phyloP scores from a whole-genome alignment of 306 rosid genomes.

The Acacia melanoxylon region DNA sequence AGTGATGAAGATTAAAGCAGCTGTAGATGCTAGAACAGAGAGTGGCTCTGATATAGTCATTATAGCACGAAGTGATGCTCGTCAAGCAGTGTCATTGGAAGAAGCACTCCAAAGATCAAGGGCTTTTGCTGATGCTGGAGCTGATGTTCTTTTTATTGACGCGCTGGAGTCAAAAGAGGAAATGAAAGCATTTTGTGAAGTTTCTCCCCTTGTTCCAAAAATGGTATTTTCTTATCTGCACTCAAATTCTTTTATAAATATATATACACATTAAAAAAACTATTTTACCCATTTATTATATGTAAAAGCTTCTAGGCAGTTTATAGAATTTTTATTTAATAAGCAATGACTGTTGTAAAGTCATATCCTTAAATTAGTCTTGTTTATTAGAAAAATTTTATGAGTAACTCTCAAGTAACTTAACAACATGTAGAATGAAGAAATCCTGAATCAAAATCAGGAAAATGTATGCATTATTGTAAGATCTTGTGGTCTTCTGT shows the following conservation, averaged over 20 bases:
- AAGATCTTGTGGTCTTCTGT: slow-evolving; percentile 27
- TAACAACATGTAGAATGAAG: neutral
- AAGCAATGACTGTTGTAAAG: neutral
- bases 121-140: slow-evolving; percentile 90
- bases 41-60: slow-evolving; percentile 82
- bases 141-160: slow-evolving; percentile 87
- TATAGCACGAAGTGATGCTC: slow-evolving; percentile 86
- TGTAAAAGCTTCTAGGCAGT: neutral
- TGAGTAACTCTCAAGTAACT: neutral
- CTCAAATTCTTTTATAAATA: neutral
- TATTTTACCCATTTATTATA: neutral
- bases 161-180: slow-evolving; percentile 79
- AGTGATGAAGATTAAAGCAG: slow-evolving; percentile 72
- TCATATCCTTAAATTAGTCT: neutral
- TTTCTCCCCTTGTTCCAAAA: slow-evolving; percentile 75
- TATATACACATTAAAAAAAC: neutral
- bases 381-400: neutral
- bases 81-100: slow-evolving; percentile 82
- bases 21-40: slow-evolving; percentile 79
- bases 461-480: slow-evolving; percentile 15
- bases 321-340: neutral
- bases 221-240: slow-evolving; percentile 45
- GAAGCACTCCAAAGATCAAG: slow-evolving; percentile 74
- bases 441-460: neutral
- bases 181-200: slow-evolving; percentile 79